These are phyloP conservation scores for Panicum miliaceum DNA, from an alignment of 176 grass and related monocot species.

Conservation along the genomic window DNA sequence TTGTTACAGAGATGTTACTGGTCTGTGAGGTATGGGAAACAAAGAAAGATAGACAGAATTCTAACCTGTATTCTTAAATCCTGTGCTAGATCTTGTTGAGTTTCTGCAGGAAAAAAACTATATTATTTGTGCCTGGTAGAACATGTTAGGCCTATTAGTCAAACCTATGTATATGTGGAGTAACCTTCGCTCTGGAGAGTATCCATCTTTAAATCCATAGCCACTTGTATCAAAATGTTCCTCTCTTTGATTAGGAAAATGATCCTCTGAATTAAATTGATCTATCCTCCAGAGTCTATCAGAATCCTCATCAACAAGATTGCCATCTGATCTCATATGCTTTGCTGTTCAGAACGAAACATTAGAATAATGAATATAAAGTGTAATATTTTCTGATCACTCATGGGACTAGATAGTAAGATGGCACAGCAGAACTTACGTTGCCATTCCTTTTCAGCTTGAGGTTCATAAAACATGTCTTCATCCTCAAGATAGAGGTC, in stretches of 20 bases:
- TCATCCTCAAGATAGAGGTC: constrained; percentile 46
- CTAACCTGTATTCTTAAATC: constrained; percentile 57
- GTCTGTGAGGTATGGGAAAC: not conserved
- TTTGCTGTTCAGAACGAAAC: constrained; percentile 42
- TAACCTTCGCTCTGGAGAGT: constrained; percentile 57
- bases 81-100: constrained; percentile 34
- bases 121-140: constrained; percentile 27
- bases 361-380: not conserved
- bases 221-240: constrained; percentile 44
- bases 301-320: constrained; percentile 42
- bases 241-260: constrained; percentile 42
- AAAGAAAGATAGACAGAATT: constrained; percentile 9
- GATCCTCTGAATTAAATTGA: constrained; percentile 37
- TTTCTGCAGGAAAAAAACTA: constrained; percentile 47
- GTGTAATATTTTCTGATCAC: constrained; percentile 16
- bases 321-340: constrained; percentile 22
- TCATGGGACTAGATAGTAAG: constrained; percentile 32
- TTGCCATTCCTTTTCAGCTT: constrained; percentile 45
- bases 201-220: constrained; percentile 36
- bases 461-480: constrained; percentile 42
- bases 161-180: constrained; percentile 27
- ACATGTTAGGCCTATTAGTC: constrained; percentile 22
- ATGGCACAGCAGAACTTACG: constrained; percentile 49
- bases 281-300: constrained; percentile 44
- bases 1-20: not conserved